Evolutionary conservation across 495 filamentous ascomycete genomes (phyloP).

Genomic region (Aspergillus asperescens): DNA sequence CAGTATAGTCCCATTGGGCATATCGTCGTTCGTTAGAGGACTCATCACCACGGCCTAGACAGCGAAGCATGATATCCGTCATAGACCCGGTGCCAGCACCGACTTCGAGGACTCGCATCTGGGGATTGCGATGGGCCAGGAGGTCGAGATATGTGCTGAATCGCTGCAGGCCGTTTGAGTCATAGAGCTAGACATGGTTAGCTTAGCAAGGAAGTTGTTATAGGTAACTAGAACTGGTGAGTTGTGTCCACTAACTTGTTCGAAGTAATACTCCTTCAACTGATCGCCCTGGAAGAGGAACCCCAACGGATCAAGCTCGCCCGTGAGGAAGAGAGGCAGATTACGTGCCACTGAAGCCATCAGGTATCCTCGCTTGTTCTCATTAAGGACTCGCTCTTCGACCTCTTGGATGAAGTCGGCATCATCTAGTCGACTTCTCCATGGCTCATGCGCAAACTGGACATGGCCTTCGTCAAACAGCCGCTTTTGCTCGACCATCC

Average conservation of each 20-base stretch:
- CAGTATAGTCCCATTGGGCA: not conserved
- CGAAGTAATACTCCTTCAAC: not conserved
- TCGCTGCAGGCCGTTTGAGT: not conserved
- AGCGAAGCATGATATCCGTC: not conserved
- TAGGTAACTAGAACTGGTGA: not conserved
- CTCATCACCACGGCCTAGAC: not conserved
- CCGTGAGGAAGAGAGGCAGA: not conserved
- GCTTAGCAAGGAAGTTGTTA: not conserved
- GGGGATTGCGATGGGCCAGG: not conserved
- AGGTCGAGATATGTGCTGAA: not conserved
- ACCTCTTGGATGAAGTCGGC: not conserved
- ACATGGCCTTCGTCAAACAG: not conserved
- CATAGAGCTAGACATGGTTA: not conserved
- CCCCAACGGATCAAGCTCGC: not conserved
- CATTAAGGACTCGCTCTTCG: not conserved
- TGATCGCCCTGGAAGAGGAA: not conserved
- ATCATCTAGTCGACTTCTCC: not conserved
- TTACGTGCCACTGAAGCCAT: not conserved
- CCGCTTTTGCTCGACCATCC: not conserved
- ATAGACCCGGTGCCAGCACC: constrained; percentile 3
- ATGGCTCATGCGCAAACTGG: not conserved
- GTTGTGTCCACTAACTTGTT: not conserved
- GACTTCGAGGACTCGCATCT: constrained; percentile 2
- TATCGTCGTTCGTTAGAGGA: not conserved
- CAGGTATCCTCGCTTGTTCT: not conserved